These are phyloP conservation scores for Acacia acuminata DNA, from an alignment of 306 rosid genomes.

Conservation along the genomic window DNA sequence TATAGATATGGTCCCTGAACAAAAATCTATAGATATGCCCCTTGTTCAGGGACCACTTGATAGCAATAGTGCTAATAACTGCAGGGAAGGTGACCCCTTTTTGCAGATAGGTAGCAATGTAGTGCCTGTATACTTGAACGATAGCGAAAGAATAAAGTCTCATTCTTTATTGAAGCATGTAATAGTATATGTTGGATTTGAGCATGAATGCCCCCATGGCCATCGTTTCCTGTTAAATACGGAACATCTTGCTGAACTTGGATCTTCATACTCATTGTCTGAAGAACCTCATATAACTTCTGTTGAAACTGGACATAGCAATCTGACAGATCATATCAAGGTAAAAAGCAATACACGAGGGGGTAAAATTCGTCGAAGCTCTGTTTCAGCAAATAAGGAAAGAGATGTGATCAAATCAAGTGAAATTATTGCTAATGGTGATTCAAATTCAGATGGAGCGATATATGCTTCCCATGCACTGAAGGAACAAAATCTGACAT, in stretches of 20 bases:
- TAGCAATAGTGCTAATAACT: conserved; percentile 38
- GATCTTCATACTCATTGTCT: conserved; percentile 50
- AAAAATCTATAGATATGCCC: conserved; percentile 48
- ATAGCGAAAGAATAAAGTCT: conserved; percentile 46
- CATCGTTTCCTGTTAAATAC: conserved; percentile 85
- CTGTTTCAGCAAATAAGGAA: conserved; percentile 48
- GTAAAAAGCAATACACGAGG: conserved; percentile 50
- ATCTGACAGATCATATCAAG: conserved; percentile 47
- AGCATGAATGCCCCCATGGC: conserved; percentile 94
- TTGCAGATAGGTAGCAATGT: conserved; percentile 73
- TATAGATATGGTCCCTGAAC: conserved; percentile 47
- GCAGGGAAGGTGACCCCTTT: conserved; percentile 53
- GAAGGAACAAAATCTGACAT: conserved; percentile 47
- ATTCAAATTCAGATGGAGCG: conserved; percentile 39
- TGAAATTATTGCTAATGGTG: conserved; percentile 49
- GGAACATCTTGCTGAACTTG: conserved; percentile 76
- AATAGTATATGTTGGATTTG: conserved; percentile 75
- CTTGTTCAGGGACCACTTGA: conserved; percentile 42
- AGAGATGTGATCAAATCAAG: conserved; percentile 54
- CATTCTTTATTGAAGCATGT: conserved; percentile 51
- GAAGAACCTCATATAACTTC: conserved; percentile 59
- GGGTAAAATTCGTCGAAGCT: conserved; percentile 54
- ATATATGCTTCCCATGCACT: conserved; percentile 36
- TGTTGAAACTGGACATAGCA: conserved; percentile 41
- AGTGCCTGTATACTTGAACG: conserved; percentile 65